Conservation (phyloP, 2,329 filamentous ascomycete genomes). For the Mariannaea sp. region DNA sequence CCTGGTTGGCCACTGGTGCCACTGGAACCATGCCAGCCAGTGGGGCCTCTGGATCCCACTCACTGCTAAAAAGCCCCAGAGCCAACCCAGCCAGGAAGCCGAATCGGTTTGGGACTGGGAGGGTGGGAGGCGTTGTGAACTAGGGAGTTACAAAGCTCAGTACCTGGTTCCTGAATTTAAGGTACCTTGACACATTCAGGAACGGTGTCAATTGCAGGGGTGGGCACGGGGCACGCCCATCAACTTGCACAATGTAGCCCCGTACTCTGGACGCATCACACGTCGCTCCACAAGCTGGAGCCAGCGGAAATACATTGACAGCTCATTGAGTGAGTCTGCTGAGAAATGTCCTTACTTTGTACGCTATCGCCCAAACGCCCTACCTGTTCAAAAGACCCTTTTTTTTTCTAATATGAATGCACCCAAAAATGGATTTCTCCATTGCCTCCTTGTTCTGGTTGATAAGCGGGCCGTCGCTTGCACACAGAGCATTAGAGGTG, state of each 20-base stretch:
- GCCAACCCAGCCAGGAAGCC: conserved; percentile 11
- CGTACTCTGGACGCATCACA: conserved; percentile 14
- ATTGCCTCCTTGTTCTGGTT: neutral
- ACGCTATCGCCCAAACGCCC: too few species aligned
- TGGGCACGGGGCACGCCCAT: conserved; percentile 14
- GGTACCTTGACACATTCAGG: conserved; percentile 3
- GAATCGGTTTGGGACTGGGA: conserved; percentile 9
- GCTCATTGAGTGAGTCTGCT: conserved; percentile 3
- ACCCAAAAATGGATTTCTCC: neutral
- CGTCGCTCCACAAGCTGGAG: conserved; percentile 12
- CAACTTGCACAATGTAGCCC: conserved; percentile 17
- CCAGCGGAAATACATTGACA: conserved; percentile 9
- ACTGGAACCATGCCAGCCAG: conserved; percentile 11
- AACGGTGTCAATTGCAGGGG: conserved; percentile 10
- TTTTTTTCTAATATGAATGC: neutral
- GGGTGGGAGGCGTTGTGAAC: neutral
- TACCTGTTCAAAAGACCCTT: neutral
- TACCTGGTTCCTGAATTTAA: conserved; percentile 1
- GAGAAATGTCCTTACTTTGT: neutral
- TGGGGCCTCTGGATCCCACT: conserved; percentile 4
- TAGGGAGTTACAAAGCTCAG: conserved; percentile 14
- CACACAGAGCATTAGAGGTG: neutral
- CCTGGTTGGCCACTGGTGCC: conserved; percentile 14
- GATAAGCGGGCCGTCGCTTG: neutral
- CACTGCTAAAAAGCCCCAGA: conserved; percentile 3